Base-by-base conservation (phyloP, 1,284 basidiomycete genomes). In the Tilletiaria anomala region DNA sequence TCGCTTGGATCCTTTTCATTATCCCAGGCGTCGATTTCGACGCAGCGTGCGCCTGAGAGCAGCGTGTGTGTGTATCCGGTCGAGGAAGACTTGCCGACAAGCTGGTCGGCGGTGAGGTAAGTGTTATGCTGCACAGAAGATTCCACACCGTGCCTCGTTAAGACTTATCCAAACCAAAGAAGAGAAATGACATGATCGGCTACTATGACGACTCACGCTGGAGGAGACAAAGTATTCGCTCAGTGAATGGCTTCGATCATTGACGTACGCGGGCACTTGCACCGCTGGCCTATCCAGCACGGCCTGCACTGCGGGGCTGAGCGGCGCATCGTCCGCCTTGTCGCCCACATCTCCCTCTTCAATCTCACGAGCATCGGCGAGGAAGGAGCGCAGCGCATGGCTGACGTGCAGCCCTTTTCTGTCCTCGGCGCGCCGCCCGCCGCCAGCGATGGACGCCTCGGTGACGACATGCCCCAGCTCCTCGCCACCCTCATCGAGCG, bases 21-120 rank as follows among this genome's bases (percentile, higher is more conserved):
- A 10, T 76, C 72, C 78, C 78, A 80, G 12, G 77, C 77, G 52
- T 80, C 78, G 43, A 80, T 78, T 59, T 80, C 78, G 65, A 80
- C 75, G 54, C 77, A 79, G 26, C 76, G 72, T 4, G 72, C 75
- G 35, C 73, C 70, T 4, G 73, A 70, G 19, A 67, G 66, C 12
- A 79, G 65, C 32, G 78, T 76, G 46, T 77, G 73, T 3, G 70
- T 73, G 55, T 80, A 80, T 0, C 72, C 72, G 1, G 70, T 69
- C 1, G 76, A 70, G 5, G 76, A 77, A 3, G 76, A 69, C 24
- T 69, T 70, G 3, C 78, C 78, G 19, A 77, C 65, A 11, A 80
- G 61, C 56, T 79, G 78, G 34, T 76, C 71, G 1, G 73, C 72
- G 3, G 78, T 68, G 2, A 80, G 72, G 49, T 80, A 80, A 3